These are phyloP conservation scores for Aureobasidium musti DNA, from an alignment of 2,329 filamentous ascomycete species.

Conservation along the genomic window DNA sequence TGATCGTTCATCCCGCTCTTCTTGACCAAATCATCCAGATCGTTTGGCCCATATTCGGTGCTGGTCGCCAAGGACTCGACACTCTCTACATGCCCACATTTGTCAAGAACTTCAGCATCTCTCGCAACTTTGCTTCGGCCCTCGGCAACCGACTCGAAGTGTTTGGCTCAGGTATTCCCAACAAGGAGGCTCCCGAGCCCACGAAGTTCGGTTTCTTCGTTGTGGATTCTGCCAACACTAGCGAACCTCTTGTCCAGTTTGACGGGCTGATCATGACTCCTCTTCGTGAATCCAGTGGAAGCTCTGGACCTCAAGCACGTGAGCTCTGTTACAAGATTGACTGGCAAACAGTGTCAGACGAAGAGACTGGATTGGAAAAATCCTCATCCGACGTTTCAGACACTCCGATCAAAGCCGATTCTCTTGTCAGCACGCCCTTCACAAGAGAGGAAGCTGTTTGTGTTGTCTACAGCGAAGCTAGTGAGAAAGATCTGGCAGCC, in stretches of 20 bases:
- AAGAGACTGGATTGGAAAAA: neutral
- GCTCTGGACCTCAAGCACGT: slow-evolving; percentile 17
- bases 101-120: slow-evolving; percentile 25
- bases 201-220: slow-evolving; percentile 19
- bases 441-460: slow-evolving; percentile 1
- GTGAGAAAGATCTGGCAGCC: neutral
- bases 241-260: slow-evolving; percentile 5
- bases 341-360: slow-evolving; percentile 6
- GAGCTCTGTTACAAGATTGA: slow-evolving; percentile 20
- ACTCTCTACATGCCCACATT: slow-evolving; percentile 21
- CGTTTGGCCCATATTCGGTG: slow-evolving; percentile 23
- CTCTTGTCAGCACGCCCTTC: slow-evolving; percentile 22
- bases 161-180: slow-evolving; percentile 8
- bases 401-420: neutral
- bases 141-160: neutral
- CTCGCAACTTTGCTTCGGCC: neutral
- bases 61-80: slow-evolving; percentile 3
- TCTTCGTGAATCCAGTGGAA: slow-evolving; percentile 7
- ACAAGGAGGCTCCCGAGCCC: slow-evolving; percentile 9
- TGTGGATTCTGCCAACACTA: neutral
- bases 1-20: slow-evolving; percentile 11
- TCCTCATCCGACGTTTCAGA: neutral
- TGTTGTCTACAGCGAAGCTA: neutral
- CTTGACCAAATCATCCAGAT: slow-evolving; percentile 22
- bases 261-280: slow-evolving; percentile 18